Percentiles rank a stretch among this genome's conserved stretches.
These are phyloP conservation scores for Moringa oleifera DNA, from an alignment of 345 rosid species.

Conservation along the genomic window DNA sequence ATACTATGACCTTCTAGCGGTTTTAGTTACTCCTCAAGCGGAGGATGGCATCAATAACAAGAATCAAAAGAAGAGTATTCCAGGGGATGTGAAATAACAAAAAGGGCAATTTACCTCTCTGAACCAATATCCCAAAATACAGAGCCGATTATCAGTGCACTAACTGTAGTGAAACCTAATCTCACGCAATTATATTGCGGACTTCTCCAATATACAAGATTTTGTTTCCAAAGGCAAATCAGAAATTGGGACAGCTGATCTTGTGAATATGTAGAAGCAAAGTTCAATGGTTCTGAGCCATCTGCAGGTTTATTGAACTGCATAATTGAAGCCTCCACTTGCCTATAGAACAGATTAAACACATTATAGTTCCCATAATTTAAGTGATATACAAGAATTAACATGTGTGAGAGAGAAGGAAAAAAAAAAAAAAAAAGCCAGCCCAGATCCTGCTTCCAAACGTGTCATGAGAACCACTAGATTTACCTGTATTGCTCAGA, in stretches of 20 bases:
- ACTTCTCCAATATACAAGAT: slow-evolving; percentile 93
- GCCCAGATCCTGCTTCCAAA: no score
- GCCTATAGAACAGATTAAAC: slow-evolving; percentile 31
- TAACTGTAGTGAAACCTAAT: slow-evolving; percentile 30
- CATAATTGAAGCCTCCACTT: slow-evolving; percentile 56
- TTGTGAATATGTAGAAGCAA: slow-evolving; percentile 52
- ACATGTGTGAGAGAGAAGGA: no score
- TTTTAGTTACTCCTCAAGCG: background rate
- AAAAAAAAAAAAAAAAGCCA: no score
- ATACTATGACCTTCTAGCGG: background rate
- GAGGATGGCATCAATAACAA: no score
- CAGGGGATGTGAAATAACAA: no score
- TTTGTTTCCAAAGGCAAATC: slow-evolving; percentile 75
- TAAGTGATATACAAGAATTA: no score
- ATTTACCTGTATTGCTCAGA: slow-evolving; percentile 60
- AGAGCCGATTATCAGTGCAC: slow-evolving; percentile 45
- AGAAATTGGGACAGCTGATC: slow-evolving; percentile 45
- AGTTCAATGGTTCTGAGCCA: slow-evolving; percentile 58
- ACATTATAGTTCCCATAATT: background rate
- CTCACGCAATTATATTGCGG: slow-evolving; percentile 54
- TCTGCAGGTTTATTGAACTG: slow-evolving; percentile 49
- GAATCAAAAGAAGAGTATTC: no score
- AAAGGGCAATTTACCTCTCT: slow-evolving; percentile 26
- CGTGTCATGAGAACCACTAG: background rate
- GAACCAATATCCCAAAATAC: slow-evolving; percentile 49